phyloP scores from a whole-genome alignment of 768 basidiomycete genomes.

The Suillus luteus region DNA sequence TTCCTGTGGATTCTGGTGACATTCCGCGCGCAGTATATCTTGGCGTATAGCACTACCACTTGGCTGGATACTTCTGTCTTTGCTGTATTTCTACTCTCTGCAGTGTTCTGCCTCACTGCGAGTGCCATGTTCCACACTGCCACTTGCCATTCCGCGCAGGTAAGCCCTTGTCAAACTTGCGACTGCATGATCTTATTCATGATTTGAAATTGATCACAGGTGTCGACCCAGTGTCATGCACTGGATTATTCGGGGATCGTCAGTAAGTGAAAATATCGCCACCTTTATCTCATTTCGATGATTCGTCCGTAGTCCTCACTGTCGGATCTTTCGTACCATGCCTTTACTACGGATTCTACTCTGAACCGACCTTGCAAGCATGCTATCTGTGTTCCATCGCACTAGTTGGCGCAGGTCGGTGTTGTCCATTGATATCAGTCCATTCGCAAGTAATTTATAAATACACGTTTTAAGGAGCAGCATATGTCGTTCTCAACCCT shows the following conservation, averaged over 20 bases:
- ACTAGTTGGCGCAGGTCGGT: constrained; percentile 59
- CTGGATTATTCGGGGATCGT: constrained; percentile 84
- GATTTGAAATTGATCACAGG: constrained; percentile 39
- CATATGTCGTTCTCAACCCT: constrained; percentile 78
- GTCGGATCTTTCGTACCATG: constrained; percentile 80
- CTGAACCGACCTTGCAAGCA: constrained; percentile 52
- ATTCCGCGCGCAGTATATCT: constrained; percentile 53
- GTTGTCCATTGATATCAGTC: constrained; percentile 3
- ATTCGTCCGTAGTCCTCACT: constrained; percentile 48
- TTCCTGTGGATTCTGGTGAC: constrained; percentile 59
- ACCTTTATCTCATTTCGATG: constrained; percentile 5
- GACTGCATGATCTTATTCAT: constrained; percentile 1
- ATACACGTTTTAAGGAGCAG: constrained; percentile 47
- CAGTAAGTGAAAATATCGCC: constrained; percentile 36
- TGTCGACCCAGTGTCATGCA: constrained; percentile 59
- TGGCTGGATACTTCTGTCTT: constrained; percentile 65
- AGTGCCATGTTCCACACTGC: constrained; percentile 77
- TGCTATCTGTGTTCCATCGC: constrained; percentile 57
- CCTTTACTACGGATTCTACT: constrained; percentile 80
- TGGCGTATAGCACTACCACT: constrained; percentile 52
- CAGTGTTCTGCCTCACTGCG: constrained; percentile 69
- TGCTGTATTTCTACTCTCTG: constrained; percentile 65
- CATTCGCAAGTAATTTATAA: constrained; percentile 17
- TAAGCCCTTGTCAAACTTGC: constrained; percentile 33
- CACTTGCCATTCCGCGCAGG: constrained; percentile 70